Conservation (phyloP, 1,139 yeast species). For the Arxiozyma slooffiae region DNA sequence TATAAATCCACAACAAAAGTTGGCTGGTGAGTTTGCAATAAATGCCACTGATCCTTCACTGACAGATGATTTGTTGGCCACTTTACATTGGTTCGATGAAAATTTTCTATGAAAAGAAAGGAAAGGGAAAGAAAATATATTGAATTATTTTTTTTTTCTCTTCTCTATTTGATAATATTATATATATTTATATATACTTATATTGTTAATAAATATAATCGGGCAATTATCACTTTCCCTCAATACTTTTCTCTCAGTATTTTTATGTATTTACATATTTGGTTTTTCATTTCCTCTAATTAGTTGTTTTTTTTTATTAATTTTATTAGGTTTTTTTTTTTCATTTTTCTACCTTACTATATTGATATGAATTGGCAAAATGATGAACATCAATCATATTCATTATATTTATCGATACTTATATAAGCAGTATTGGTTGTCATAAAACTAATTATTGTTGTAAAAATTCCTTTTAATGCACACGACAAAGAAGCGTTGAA, state of each 20-base stretch:
- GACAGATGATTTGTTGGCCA: conserved; percentile 35
- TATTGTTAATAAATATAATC: no score
- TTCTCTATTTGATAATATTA: not conserved
- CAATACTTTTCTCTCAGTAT: not conserved
- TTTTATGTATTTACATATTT: no score
- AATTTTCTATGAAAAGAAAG: conserved; percentile 6
- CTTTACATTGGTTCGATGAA: conserved; percentile 50
- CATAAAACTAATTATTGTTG: no score
- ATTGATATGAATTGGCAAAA: no score
- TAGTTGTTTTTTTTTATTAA: no score
- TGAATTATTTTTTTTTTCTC: no score
- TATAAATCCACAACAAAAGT: not conserved
- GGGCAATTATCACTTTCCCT: not conserved
- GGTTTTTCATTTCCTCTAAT: no score
- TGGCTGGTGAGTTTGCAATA: not conserved
- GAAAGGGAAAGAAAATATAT: not conserved
- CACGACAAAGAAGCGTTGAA: not conserved
- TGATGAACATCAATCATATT: no score
- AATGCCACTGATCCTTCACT: not conserved
- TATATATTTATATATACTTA: no score
- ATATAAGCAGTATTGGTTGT: no score
- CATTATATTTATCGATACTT: not conserved
- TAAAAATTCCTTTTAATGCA: not conserved
- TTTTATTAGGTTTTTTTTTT: no score
- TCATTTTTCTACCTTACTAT: not conserved